phyloP scores from a whole-genome alignment of 2,329 filamentous ascomycete genomes.

The Colletotrichum chlorophyti region DNA sequence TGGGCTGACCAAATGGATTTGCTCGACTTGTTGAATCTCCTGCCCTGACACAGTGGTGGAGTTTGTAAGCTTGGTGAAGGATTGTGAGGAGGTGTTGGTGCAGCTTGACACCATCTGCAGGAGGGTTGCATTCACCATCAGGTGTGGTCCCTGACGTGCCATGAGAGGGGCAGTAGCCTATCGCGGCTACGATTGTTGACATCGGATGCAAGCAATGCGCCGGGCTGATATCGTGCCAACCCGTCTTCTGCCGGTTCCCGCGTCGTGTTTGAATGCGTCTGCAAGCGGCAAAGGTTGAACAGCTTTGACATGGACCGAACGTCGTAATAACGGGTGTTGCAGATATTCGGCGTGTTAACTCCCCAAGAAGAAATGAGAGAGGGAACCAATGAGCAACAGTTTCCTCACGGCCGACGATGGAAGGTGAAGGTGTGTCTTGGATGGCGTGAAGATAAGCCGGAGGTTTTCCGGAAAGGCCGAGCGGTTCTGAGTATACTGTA shows the following conservation, averaged over 20 bases:
- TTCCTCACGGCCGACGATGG: background rate
- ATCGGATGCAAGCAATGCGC: constrained; percentile 19
- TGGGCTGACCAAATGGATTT: background rate
- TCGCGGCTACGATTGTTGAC: constrained; percentile 9
- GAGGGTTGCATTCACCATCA: constrained; percentile 22
- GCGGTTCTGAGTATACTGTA: background rate
- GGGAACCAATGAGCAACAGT: constrained; percentile 3
- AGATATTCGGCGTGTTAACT: constrained; percentile 15
- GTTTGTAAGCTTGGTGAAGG: background rate
- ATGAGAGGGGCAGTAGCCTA: constrained; percentile 17
- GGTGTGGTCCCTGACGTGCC: constrained; percentile 19
- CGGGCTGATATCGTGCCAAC: constrained; percentile 17
- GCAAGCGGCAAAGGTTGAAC: background rate
- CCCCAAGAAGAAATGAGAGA: background rate
- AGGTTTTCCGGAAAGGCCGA: constrained; percentile 5
- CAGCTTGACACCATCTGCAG: constrained; percentile 21
- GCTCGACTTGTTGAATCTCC: constrained; percentile 22
- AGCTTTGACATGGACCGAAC: background rate
- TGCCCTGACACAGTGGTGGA: background rate
- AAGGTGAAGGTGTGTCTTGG: constrained; percentile 10
- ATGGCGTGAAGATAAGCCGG: constrained; percentile 1
- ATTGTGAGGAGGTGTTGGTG: constrained; percentile 1
- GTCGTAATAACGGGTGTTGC: constrained; percentile 9
- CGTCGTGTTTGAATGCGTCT: background rate
- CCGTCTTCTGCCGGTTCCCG: constrained; percentile 22